A percentile compares a stretch with the other conserved stretches of the same genome.
phyloP scores from a whole-genome alignment of 139 green algal species.

The Microglena sp. region DNA sequence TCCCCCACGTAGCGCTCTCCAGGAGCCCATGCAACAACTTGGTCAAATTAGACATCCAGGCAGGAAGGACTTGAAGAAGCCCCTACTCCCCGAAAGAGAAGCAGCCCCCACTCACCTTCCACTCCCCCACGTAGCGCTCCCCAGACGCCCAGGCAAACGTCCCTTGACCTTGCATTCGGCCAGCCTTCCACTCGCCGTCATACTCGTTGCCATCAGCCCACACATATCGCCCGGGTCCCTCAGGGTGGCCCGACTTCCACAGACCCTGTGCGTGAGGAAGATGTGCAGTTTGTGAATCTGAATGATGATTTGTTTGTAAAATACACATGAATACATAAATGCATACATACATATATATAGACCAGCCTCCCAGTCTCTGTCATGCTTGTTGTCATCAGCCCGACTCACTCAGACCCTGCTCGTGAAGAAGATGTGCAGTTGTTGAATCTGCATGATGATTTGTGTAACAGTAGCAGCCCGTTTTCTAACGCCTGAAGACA shows the following conservation, averaged over 20 bases:
- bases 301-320: background rate
- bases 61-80: background rate
- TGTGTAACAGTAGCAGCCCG: no score
- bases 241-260: slow-evolving; percentile 47
- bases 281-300: background rate
- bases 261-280: slow-evolving; percentile 9
- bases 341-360: background rate
- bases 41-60: no score
- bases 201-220: slow-evolving; percentile 69
- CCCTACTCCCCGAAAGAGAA: background rate
- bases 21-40: slow-evolving; percentile 70
- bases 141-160: slow-evolving; percentile 80
- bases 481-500: no score
- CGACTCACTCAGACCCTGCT: background rate
- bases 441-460: no score
- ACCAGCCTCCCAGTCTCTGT: background rate
- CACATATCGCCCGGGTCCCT: slow-evolving; percentile 69
- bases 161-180: slow-evolving; percentile 73
- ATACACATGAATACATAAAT: background rate
- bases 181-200: slow-evolving; percentile 74
- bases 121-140: slow-evolving; percentile 83
- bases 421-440: background rate
- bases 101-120: slow-evolving; percentile 43
- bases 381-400: background rate
- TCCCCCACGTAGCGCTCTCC: slow-evolving; percentile 80